phyloP scores from a whole-genome alignment of 2,329 filamentous ascomycete genomes.

The Talaromyces sp. region DNA sequence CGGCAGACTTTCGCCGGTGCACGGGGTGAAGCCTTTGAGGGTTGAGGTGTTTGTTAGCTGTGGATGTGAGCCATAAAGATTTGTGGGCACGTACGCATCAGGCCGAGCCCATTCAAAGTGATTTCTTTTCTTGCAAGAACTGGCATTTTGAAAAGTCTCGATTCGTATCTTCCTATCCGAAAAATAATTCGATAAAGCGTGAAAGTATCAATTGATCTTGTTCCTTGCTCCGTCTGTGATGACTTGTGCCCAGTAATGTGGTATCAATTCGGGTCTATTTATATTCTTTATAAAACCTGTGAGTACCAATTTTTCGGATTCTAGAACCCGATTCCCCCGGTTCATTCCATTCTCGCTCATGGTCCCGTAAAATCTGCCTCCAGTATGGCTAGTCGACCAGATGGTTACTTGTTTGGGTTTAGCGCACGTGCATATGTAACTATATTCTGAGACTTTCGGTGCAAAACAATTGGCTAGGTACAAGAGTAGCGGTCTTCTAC shows the following conservation, averaged over 20 bases:
- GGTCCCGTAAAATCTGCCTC: not conserved
- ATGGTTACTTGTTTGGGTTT: not conserved
- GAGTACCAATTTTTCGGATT: not conserved
- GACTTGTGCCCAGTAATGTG: not conserved
- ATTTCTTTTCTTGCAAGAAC: slow-evolving; percentile 20
- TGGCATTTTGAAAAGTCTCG: not conserved
- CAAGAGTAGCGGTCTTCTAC: not conserved
- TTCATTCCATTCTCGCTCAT: not conserved
- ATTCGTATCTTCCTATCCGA: no score
- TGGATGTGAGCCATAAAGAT: not conserved
- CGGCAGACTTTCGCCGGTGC: slow-evolving; percentile 13
- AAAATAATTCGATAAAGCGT: not conserved
- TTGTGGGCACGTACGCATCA: slow-evolving; percentile 17
- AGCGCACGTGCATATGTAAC: not conserved
- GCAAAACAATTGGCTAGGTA: not conserved
- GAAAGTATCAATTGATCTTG: not conserved
- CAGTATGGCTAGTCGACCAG: not conserved
- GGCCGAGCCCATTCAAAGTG: slow-evolving; percentile 20
- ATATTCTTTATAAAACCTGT: not conserved
- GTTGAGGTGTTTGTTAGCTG: no score
- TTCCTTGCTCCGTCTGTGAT: not conserved
- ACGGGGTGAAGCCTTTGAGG: slow-evolving; percentile 23
- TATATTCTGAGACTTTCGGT: not conserved
- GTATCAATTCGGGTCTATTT: not conserved
- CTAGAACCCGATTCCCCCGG: not conserved